A percentile compares a stretch with the other conserved stretches of the same genome.
phyloP scores from a whole-genome alignment of 2,329 filamentous ascomycete genomes.

The Scedosporium aurantiacum region DNA sequence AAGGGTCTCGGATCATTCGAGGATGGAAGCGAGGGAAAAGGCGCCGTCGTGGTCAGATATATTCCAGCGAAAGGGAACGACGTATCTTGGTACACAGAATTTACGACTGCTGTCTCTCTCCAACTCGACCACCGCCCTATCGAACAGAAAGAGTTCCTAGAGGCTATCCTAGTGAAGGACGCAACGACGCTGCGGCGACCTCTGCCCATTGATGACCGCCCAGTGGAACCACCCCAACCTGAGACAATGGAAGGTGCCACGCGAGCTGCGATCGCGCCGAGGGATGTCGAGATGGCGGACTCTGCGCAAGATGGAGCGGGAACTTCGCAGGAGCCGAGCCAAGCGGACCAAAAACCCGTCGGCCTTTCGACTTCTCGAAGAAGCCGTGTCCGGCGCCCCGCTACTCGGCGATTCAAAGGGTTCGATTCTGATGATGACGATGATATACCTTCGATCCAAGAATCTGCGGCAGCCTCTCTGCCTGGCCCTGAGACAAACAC shows the following conservation, averaged over 20 bases:
- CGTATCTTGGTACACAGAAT: constrained; percentile 55
- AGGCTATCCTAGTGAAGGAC: constrained; percentile 76
- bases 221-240: constrained; percentile 7
- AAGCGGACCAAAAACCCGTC: constrained; percentile 9
- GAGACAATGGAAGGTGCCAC: constrained; percentile 11
- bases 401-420: constrained; percentile 56
- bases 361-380: constrained; percentile 8
- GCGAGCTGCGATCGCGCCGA: not conserved
- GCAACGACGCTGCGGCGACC: constrained; percentile 59
- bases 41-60: constrained; percentile 70
- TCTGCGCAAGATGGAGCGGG: not conserved
- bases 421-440: constrained; percentile 46
- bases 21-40: constrained; percentile 52
- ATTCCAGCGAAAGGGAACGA: constrained; percentile 44
- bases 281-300: constrained; percentile 3
- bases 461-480: constrained; percentile 8
- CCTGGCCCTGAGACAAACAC: constrained; percentile 5
- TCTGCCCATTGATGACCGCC: constrained; percentile 37
- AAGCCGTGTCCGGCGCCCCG: constrained; percentile 26
- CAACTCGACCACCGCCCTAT: constrained; percentile 72
- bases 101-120: constrained; percentile 58
- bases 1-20: constrained; percentile 58
- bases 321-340: constrained; percentile 5
- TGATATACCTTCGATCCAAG: constrained; percentile 16
- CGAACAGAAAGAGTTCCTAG: constrained; percentile 83